These are phyloP conservation scores for Agrocybe pediades DNA, from an alignment of 768 basidiomycete species.

Conservation along the genomic window DNA sequence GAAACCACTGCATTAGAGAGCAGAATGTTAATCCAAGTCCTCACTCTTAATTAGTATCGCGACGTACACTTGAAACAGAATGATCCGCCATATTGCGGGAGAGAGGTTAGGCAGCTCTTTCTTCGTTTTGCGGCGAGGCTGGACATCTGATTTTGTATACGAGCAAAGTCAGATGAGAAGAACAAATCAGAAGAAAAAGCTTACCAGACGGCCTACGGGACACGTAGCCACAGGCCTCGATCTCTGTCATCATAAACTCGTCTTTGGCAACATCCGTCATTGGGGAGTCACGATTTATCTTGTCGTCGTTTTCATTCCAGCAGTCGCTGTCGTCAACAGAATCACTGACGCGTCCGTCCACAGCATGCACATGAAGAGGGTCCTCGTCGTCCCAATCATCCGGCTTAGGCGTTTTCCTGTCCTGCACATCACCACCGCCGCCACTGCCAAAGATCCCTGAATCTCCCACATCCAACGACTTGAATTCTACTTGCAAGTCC, in stretches of 20 bases:
- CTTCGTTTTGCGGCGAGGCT: conserved; percentile 18
- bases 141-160: not conserved
- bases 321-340: conserved; percentile 8
- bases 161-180: not conserved
- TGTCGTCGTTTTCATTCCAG: conserved; percentile 15
- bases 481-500: not conserved
- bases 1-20: conserved; percentile 35
- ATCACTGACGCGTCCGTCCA: not conserved
- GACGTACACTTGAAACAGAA: conserved; percentile 59
- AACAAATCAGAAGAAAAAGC: not conserved
- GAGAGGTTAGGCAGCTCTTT: conserved; percentile 34
- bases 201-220: not conserved
- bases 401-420: conserved; percentile 10
- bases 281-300: not conserved
- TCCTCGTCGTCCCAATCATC: conserved; percentile 4
- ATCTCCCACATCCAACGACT: not conserved
- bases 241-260: conserved; percentile 7
- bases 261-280: conserved; percentile 14
- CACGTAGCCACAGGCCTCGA: not conserved
- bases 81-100: conserved; percentile 50
- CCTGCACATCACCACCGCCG: not conserved
- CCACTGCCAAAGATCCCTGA: not conserved
- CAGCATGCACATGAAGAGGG: not conserved
- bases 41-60: not conserved
- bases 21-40: not conserved